phyloP scores from a whole-genome alignment of 441 rosid species.

The Breynia disticha region DNA sequence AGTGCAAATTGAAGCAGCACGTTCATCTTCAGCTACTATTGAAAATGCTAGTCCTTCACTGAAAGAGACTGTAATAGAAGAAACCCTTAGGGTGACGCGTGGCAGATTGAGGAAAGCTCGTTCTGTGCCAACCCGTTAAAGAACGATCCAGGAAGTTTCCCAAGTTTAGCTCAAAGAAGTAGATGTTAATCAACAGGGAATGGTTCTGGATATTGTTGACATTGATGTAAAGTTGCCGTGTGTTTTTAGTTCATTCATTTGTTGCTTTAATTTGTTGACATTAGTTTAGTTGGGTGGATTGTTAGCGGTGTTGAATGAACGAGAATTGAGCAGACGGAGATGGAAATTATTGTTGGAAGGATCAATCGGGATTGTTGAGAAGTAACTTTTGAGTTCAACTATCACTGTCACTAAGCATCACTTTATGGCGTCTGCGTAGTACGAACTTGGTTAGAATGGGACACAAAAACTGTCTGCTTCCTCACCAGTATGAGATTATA shows the following conservation, averaged over 20 bases:
- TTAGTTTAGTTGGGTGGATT: slow-evolving; percentile 3
- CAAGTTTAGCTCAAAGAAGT: slow-evolving; percentile 13
- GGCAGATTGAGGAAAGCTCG: slow-evolving; percentile 43
- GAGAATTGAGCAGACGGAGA: neutral
- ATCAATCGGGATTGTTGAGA: neutral
- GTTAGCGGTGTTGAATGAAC: neutral
- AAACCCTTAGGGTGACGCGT: slow-evolving; percentile 36
- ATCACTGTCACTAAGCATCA: too few relatives aligned
- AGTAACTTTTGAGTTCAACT: too few relatives aligned
- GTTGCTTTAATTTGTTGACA: slow-evolving; percentile 33
- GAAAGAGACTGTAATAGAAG: slow-evolving; percentile 53
- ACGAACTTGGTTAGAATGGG: too few relatives aligned
- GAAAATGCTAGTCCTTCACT: slow-evolving; percentile 35
- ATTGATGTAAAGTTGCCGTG: slow-evolving; percentile 30
- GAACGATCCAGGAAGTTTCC: slow-evolving; percentile 2
- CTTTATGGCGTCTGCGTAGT: too few relatives aligned
- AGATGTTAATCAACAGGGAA: slow-evolving; percentile 17
- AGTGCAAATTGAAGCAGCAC: slow-evolving; percentile 32
- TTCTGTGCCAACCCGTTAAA: slow-evolving; percentile 29
- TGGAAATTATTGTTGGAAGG: neutral
- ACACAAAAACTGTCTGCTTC: too few relatives aligned
- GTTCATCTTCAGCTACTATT: slow-evolving; percentile 29
- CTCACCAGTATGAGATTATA: too few relatives aligned
- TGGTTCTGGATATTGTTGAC: slow-evolving; percentile 18
- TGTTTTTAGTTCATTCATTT: slow-evolving; percentile 23